phyloP scores from a whole-genome alignment of 1,139 yeast genomes.

The Candida tetrigidarum region DNA sequence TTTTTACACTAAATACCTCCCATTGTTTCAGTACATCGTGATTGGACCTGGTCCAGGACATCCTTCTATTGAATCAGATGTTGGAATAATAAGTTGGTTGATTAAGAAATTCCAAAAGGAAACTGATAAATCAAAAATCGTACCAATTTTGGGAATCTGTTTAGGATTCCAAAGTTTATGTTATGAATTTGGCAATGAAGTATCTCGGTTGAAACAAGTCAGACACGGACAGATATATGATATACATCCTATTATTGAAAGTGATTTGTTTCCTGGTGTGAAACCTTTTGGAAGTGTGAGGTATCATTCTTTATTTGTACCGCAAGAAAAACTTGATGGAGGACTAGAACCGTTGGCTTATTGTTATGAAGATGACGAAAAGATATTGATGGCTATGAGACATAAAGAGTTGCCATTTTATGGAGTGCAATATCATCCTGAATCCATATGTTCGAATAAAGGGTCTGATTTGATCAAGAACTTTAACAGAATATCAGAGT shows the following conservation, averaged over 20 bases:
- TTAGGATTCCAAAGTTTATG: constrained; percentile 91
- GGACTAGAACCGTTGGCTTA: constrained; percentile 60
- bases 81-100: constrained; percentile 73
- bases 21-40: constrained; percentile 73
- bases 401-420: constrained; percentile 69
- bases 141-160: constrained; percentile 88
- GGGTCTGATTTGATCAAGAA: constrained; percentile 66
- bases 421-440: constrained; percentile 98
- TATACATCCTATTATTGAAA: constrained; percentile 34
- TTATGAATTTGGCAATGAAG: constrained; percentile 60
- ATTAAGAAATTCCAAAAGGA: constrained; percentile 31
- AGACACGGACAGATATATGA: constrained; percentile 86
- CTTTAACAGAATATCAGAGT: constrained; percentile 60
- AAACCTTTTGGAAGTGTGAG: constrained; percentile 68
- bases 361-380: constrained; percentile 39
- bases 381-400: constrained; percentile 77
- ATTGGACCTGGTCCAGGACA: constrained; percentile 99
- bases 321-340: constrained; percentile 23
- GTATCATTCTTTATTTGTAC: constrained; percentile 83
- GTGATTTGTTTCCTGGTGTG: constrained; percentile 20
- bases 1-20: constrained; percentile 41
- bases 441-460: constrained; percentile 78
- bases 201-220: constrained; percentile 57
- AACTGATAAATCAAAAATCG: constrained; percentile 25
- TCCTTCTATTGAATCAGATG: constrained; percentile 65